phyloP scores from a whole-genome alignment of 768 basidiomycete genomes.

The Leccinum boreale region DNA sequence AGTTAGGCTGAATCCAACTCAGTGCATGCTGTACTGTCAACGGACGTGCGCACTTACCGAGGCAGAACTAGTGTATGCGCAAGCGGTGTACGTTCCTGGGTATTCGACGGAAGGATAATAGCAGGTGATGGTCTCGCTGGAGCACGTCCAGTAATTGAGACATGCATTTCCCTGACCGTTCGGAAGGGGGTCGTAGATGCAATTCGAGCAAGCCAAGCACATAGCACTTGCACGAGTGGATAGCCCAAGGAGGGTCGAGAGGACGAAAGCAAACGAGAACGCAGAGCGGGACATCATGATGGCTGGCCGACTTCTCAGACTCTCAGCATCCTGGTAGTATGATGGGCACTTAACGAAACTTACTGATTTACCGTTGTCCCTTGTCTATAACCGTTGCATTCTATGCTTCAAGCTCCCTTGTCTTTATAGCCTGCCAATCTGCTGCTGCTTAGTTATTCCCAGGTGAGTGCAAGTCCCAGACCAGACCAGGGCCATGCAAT shows the following conservation, averaged over 20 bases:
- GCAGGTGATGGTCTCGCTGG: too few relatives aligned
- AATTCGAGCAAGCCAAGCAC: neutral
- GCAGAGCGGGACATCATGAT: neutral
- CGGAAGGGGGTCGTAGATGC: conserved; percentile 2
- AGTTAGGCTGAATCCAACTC: too few relatives aligned
- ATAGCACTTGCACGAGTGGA: neutral
- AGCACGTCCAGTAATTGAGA: too few relatives aligned
- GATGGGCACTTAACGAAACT: neutral
- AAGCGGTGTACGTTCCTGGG: too few relatives aligned
- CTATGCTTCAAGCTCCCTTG: neutral
- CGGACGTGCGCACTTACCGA: too few relatives aligned
- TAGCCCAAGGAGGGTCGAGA: neutral
- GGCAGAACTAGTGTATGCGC: neutral
- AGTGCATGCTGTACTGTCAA: too few relatives aligned
- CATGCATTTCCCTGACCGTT: neutral
- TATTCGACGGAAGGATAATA: too few relatives aligned
- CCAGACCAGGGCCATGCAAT: too few relatives aligned
- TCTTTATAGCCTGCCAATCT: neutral
- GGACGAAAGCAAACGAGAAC: too few relatives aligned
- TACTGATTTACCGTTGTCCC: neutral
- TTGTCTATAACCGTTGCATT: neutral
- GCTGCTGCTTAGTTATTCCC: neutral
- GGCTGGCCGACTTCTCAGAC: too few relatives aligned
- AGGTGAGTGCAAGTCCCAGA: neutral
- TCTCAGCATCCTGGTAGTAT: too few relatives aligned